Base-by-base conservation (phyloP, 2,329 filamentous ascomycete species). In the Ophiocordyceps camponoti-saundersi region DNA sequence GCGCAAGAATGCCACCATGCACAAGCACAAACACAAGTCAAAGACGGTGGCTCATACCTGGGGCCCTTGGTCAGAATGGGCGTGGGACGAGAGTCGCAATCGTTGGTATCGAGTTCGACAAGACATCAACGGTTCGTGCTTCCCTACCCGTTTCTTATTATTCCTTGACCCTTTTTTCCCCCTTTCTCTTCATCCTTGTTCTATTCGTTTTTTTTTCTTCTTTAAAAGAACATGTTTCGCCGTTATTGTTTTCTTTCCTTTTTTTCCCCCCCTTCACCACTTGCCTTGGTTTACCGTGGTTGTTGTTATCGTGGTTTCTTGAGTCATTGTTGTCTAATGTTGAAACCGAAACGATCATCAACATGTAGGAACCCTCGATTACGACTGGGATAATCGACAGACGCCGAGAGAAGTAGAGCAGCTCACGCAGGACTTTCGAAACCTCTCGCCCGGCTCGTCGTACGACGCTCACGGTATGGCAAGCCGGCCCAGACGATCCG, bases 11-110 rank as follows among this genome's bases (percentile, higher is more conserved):
- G 55, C 53, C 47, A 57, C 45, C 46, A 59, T 59, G 57, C 55
- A 55, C 46, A 57, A 56, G 50, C 55, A 56, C 48, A 58, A 56
- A 44, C 50, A 52, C 41, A 58, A 57, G 47, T 53, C 55, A 22
- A 58, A 57, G 47, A 52, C 55, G 20, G 56, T 55, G 52, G 45
- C 54, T 46, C 53, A 55, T 44, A 30, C 36, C 39, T 59, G 55
- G 56, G 52, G 55, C 42, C 48, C 49, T 26, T 59, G 55, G 56
- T 57, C 57, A 20, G 52, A 55, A 26, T 59, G 56, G 57, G 52
- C 47, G 40, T 52, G 49, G 48, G 54, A 57, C 47, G 49, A 49
- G 42, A 44, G 45, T 13, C 47, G 48, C 22, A 42, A 49, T 22
- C 44, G 50, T 11, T 52, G 51, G 44, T 57, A 55, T 48, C 54